Percentiles rank a stretch among this genome's conserved stretches.
Evolutionary conservation across 75 land plant species (phyloP).

Genomic region (Cryptomeria japonica): DNA sequence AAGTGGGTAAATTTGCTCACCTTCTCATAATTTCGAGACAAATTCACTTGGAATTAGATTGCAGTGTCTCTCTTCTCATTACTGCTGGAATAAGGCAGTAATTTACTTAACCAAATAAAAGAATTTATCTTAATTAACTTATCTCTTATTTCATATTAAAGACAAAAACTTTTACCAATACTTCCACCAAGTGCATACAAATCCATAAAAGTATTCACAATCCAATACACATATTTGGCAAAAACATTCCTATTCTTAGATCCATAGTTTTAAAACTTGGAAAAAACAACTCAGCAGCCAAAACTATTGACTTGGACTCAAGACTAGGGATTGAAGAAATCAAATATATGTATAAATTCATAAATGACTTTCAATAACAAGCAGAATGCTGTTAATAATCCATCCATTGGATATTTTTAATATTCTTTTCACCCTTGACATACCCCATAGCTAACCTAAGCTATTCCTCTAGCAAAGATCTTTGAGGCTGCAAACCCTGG

Average conservation of each 20-base stretch:
- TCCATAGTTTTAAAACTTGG: too few species aligned
- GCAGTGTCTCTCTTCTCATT: not conserved
- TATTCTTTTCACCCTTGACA: too few species aligned
- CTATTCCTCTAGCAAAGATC: too few species aligned
- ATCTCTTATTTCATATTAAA: not conserved
- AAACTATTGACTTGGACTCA: too few species aligned
- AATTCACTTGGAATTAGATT: not conserved
- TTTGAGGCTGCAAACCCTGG: too few species aligned
- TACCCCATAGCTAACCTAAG: too few species aligned
- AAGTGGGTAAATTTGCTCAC: not conserved
- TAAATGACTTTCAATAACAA: too few species aligned
- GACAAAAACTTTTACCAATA: not conserved
- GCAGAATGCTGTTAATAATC: too few species aligned
- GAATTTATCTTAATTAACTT: not conserved
- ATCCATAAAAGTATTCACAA: not conserved
- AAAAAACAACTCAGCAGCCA: too few species aligned
- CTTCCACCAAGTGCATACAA: not conserved
- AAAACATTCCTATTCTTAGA: not conserved
- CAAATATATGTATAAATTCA: too few species aligned
- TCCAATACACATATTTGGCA: not conserved
- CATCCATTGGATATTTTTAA: too few species aligned
- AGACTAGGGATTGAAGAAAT: too few species aligned
- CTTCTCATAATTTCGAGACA: not conserved
- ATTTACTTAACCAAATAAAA: not conserved
- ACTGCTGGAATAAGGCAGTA: not conserved